Conservation (phyloP, 495 filamentous ascomycete species). For the Talaromyces proteolyticus region DNA sequence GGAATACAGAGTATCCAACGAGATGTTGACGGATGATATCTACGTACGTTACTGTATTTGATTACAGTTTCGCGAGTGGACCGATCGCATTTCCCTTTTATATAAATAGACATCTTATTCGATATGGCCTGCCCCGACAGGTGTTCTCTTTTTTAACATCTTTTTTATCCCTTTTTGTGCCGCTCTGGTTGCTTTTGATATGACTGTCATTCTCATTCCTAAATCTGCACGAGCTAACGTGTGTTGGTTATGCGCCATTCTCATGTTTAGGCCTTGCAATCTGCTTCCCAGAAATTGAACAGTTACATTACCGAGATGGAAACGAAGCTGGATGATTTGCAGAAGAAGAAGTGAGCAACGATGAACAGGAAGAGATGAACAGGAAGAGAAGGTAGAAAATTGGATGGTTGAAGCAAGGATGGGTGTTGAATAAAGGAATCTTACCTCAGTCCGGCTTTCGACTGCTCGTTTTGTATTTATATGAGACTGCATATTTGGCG, state of each 20-base stretch:
- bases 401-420: not conserved
- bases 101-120: too few species aligned
- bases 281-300: slow-evolving; percentile 79
- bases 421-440: too few species aligned
- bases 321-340: slow-evolving; percentile 66
- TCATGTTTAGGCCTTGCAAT: slow-evolving; percentile 88
- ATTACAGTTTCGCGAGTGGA: not conserved
- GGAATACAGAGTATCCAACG: slow-evolving; percentile 91
- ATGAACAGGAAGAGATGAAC: not conserved
- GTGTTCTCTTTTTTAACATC: too few species aligned
- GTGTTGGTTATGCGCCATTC: too few species aligned
- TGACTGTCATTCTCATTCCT: too few species aligned
- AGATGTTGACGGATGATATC: slow-evolving; percentile 93
- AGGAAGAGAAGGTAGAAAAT: too few species aligned
- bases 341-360: slow-evolving; percentile 51
- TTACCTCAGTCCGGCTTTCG: too few species aligned
- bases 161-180: too few species aligned
- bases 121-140: too few species aligned
- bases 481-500: not conserved
- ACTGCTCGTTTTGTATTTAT: not conserved
- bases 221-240: too few species aligned
- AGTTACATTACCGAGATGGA: slow-evolving; percentile 77
- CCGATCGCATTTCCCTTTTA: slow-evolving; percentile 3
- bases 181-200: too few species aligned
- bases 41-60: slow-evolving; percentile 63